phyloP scores from a whole-genome alignment of 768 basidiomycete genomes.

The Pholiota molesta region DNA sequence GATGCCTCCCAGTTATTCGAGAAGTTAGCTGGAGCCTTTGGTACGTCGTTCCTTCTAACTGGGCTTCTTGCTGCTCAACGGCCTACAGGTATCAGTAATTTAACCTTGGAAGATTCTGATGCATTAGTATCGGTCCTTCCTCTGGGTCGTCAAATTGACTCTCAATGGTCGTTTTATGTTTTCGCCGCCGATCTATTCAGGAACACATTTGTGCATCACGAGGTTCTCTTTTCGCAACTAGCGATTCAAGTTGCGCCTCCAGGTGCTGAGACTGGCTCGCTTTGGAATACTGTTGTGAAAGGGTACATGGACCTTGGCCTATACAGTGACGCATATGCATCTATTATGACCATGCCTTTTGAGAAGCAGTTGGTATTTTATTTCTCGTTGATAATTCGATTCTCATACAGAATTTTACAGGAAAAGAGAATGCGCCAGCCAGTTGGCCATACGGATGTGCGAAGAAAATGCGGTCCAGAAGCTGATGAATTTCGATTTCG shows the following conservation, averaged over 20 bases:
- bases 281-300: conserved; percentile 82
- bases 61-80: conserved; percentile 15
- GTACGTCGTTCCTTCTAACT: conserved; percentile 42
- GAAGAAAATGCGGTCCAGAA: conserved; percentile 81
- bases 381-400: conserved; percentile 10
- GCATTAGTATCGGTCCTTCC: conserved; percentile 67
- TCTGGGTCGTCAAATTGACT: conserved; percentile 53
- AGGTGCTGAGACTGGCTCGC: conserved; percentile 56
- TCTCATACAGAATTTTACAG: conserved; percentile 41
- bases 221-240: conserved; percentile 76
- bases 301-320: conserved; percentile 71
- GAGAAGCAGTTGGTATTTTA: conserved; percentile 69
- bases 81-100: conserved; percentile 53
- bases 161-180: conserved; percentile 74
- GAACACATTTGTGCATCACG: conserved; percentile 53
- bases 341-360: conserved; percentile 74
- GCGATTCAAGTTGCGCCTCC: conserved; percentile 72
- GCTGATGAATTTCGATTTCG: conserved; percentile 82
- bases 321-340: conserved; percentile 89
- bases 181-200: conserved; percentile 81
- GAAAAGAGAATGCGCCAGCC: conserved; percentile 79
- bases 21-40: conserved; percentile 74
- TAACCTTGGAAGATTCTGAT: conserved; percentile 60
- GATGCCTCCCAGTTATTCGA: conserved; percentile 77
- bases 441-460: conserved; percentile 91